Percentiles rank a stretch among this genome's conserved stretches.
Evolutionary conservation across 2,329 filamentous ascomycete species (phyloP).

Genomic region (Neodidymelliopsis sp.): DNA sequence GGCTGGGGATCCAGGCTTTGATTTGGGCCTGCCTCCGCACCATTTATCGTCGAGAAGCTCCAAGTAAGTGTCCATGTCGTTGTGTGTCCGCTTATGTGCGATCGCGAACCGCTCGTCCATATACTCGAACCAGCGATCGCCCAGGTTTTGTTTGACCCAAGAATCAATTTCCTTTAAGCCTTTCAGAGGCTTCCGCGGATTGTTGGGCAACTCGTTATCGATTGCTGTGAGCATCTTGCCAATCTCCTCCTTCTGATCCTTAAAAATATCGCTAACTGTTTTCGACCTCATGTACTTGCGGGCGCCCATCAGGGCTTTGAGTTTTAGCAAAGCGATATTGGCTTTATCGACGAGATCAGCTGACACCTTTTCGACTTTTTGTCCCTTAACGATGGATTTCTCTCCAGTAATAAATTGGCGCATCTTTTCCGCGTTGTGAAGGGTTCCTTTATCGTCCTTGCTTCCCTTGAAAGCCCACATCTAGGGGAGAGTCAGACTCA

Average conservation of each 20-base stretch:
- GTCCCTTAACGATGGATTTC: not conserved
- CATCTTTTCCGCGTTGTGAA: constrained; percentile 3
- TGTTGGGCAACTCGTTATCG: constrained; percentile 1
- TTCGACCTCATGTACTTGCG: constrained; percentile 7
- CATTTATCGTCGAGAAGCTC: constrained; percentile 3
- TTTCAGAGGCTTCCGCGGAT: not conserved
- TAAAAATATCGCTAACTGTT: constrained; percentile 1
- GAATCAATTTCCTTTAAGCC: not conserved
- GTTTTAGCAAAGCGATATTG: constrained; percentile 8
- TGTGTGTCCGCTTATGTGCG: constrained; percentile 2
- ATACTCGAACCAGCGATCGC: constrained; percentile 1
- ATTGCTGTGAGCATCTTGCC: not conserved
- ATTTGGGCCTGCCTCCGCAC: constrained; percentile 3
- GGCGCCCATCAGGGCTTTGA: constrained; percentile 8
- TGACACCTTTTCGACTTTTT: constrained; percentile 1
- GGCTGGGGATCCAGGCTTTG: constrained; percentile 1
- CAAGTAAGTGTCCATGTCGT: constrained; percentile 5
- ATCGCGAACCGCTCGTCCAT: constrained; percentile 11
- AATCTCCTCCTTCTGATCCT: constrained; percentile 5
- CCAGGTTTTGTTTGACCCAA: constrained; percentile 6
- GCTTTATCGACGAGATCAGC: not conserved
- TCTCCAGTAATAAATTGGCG: constrained; percentile 1
- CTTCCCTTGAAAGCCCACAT: constrained; percentile 10
- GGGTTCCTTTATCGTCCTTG: constrained; percentile 6
- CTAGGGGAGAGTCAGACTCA: constrained; percentile 2